A percentile compares a stretch with the other conserved stretches of the same genome.
phyloP scores from a whole-genome alignment of 2,329 filamentous ascomycete species.

The Alternaria novae-zelandiae region DNA sequence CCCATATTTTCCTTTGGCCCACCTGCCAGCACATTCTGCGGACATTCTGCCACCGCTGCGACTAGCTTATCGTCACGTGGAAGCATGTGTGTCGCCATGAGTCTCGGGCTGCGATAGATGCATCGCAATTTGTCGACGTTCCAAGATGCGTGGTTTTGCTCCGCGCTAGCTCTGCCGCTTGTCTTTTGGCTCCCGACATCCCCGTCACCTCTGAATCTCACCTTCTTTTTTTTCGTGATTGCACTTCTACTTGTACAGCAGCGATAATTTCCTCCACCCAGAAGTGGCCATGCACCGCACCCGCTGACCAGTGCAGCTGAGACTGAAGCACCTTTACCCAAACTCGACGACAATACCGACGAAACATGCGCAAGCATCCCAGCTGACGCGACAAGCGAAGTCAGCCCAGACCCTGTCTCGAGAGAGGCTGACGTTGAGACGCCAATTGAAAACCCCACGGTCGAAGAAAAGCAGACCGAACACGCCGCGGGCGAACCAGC shows the following conservation, averaged over 20 bases:
- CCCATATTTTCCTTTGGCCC: constrained; percentile 18
- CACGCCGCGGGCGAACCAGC: not conserved
- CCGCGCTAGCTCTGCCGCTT: constrained; percentile 21
- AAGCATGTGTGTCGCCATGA: constrained; percentile 18
- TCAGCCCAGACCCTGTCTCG: constrained; percentile 11
- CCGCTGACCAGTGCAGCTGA: constrained; percentile 18
- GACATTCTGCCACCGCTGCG: constrained; percentile 19
- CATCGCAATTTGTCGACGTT: constrained; percentile 32
- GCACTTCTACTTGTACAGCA: constrained; percentile 7
- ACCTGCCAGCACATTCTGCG: constrained; percentile 20
- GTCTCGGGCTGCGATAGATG: constrained; percentile 38
- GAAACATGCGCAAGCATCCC: constrained; percentile 11
- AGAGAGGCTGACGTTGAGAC: constrained; percentile 12
- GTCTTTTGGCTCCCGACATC: constrained; percentile 18
- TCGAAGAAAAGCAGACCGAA: constrained; percentile 1
- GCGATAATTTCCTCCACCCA: not conserved
- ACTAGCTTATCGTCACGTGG: constrained; percentile 39
- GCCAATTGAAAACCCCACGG: constrained; percentile 4
- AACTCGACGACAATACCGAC: not conserved
- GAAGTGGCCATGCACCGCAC: not conserved
- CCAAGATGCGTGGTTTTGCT: constrained; percentile 28
- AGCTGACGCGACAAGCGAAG: constrained; percentile 11
- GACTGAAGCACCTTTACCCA: not conserved
- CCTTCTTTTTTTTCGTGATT: constrained; percentile 6
- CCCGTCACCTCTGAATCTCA: constrained; percentile 15